These are phyloP conservation scores for Pyrenophora graminea DNA, from an alignment of 2,329 filamentous ascomycete species.

Conservation along the genomic window DNA sequence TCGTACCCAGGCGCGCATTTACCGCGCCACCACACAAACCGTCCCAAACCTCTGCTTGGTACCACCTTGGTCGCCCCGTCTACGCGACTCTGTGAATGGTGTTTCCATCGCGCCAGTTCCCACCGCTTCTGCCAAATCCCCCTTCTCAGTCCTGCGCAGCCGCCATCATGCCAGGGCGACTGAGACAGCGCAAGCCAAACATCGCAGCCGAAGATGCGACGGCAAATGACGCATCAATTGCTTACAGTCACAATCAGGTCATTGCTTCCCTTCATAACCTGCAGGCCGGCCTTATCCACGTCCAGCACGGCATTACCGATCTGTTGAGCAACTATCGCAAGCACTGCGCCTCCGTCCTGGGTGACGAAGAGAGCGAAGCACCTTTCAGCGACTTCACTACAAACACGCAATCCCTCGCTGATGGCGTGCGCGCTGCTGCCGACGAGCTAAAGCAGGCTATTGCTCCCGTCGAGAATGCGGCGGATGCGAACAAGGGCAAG, in stretches of 20 bases:
- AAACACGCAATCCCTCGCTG: slow-evolving; percentile 35
- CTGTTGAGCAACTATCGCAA: slow-evolving; percentile 84
- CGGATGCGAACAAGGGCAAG: slow-evolving; percentile 39
- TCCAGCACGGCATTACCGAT: slow-evolving; percentile 67
- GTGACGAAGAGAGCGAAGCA: slow-evolving; percentile 45
- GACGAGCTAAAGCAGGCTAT: slow-evolving; percentile 28
- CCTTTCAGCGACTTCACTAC: slow-evolving; percentile 44
- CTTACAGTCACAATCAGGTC: slow-evolving; percentile 58
- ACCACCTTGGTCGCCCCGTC: slow-evolving; percentile 25
- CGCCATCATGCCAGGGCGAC: slow-evolving; percentile 10
- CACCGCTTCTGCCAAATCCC: slow-evolving; percentile 10
- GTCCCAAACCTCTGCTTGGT: neutral
- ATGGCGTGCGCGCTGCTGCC: slow-evolving; percentile 30
- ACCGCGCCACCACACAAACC: slow-evolving; percentile 8
- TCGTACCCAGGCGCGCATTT: slow-evolving; percentile 10
- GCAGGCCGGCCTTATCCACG: slow-evolving; percentile 57
- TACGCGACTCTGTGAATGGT: slow-evolving; percentile 28
- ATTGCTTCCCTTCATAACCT: slow-evolving; percentile 78
- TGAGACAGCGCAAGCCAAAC: slow-evolving; percentile 22
- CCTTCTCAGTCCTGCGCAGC: neutral
- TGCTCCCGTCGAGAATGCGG: slow-evolving; percentile 14
- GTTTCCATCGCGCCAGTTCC: slow-evolving; percentile 2
- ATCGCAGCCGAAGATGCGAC: neutral
- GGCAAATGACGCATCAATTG: slow-evolving; percentile 7
- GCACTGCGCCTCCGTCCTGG: slow-evolving; percentile 81